Evolutionary conservation across 83 land plant species (phyloP).

Genomic region (Larix sibirica): DNA sequence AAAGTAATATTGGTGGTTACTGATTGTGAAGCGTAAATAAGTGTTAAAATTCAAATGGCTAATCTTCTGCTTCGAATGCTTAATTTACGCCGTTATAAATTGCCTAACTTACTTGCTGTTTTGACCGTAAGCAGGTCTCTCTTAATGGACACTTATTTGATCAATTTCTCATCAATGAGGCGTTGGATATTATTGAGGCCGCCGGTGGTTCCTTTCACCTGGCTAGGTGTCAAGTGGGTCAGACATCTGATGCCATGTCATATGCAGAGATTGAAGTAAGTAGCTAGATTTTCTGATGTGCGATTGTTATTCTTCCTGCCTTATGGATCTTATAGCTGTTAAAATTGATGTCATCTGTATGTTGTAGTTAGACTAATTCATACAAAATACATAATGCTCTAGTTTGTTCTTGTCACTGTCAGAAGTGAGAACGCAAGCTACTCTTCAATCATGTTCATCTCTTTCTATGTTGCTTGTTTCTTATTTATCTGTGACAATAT

Average conservation of each 20-base stretch:
- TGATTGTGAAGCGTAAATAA: constrained; percentile 13
- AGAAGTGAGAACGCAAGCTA: background rate
- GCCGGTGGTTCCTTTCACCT: constrained; percentile 91
- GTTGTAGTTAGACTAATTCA: background rate
- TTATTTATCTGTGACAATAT: background rate
- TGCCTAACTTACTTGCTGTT: background rate
- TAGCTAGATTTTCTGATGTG: background rate
- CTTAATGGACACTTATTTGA: constrained; percentile 98
- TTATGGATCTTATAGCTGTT: background rate
- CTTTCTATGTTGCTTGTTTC: background rate
- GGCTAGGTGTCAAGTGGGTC: constrained; percentile 89
- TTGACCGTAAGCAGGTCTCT: constrained; percentile 60
- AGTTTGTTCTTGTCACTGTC: background rate
- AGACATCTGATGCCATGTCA: constrained; percentile 70
- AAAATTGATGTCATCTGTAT: background rate
- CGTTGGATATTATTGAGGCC: constrained; percentile 90
- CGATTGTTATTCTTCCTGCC: background rate
- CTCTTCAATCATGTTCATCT: background rate
- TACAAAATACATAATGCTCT: background rate
- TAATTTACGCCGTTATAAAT: background rate
- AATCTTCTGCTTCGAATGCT: background rate
- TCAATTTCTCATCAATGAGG: constrained; percentile 90
- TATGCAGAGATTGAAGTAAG: constrained; percentile 93
- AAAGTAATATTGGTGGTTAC: background rate
- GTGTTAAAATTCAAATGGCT: background rate